Evolutionary conservation across 306 rosid genomes (phyloP), one percentile per base, ranked within the genome.

Genomic region (Datisca glomerata): DNA sequence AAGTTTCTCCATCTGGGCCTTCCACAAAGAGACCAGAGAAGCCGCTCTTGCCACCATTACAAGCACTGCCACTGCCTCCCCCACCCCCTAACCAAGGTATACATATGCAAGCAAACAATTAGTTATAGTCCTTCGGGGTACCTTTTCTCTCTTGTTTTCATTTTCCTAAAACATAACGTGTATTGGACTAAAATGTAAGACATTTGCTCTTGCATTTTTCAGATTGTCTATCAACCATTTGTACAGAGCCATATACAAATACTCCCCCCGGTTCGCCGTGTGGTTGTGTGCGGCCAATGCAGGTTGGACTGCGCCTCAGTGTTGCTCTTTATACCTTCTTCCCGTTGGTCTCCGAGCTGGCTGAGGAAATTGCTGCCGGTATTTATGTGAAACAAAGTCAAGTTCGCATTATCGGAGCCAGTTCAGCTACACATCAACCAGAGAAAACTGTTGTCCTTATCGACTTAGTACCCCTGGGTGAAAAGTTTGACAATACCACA

Each of bases 1-100:
- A 61, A 47, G 46, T 34, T 38, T 67, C 79, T 40, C 73, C 82
- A 51, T 23, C 53, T 3, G 57, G 37, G 33, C 63, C 81, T 56
- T 36, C 59, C 18, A 36, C 69, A 18, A 49, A 54, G 65, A 69
- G 52, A 33, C 86, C 79, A 6, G 68, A 70, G 70, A 65, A 24
- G 38, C 61, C 93, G 9, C 49, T 53, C n/a, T 47, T 29, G 43
- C 84, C 84, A 46, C 81, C 41, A 16, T 41, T 71, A 40, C 78
- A 59, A 36, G 74, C 77, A 14, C 57, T 89, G 44, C 97, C 77
- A 14, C 57, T 89, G 44, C 97, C 97, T 38, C 95, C 95, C 39
- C 97, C 97, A 39, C 97, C 97, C 65, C 98, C 95, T 12, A 84
- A 80, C 80, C 77, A 66, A 70, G 95, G 98, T 80, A 66, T 15